These are phyloP conservation scores for Carex pumila DNA, from an alignment of 176 grass and related monocot species.

Conservation along the genomic window DNA sequence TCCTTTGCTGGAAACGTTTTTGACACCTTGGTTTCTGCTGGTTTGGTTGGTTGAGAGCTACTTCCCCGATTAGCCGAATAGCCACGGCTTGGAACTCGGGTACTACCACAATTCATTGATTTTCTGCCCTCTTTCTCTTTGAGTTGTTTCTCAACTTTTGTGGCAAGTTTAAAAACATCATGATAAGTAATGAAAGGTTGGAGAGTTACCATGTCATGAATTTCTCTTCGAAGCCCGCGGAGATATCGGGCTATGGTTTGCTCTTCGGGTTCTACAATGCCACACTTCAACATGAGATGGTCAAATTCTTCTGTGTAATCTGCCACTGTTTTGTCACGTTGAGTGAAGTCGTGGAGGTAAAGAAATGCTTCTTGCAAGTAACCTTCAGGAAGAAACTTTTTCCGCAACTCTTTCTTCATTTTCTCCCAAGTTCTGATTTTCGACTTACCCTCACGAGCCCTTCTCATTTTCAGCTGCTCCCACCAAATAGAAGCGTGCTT, in stretches of 20 bases:
- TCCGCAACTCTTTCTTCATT: too few relatives aligned
- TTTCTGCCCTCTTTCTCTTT: background rate
- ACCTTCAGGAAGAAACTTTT: background rate
- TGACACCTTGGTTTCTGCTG: background rate
- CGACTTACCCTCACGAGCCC: too few relatives aligned
- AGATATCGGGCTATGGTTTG: too few relatives aligned
- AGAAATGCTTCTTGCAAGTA: conserved; percentile 6
- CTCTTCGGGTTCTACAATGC: background rate
- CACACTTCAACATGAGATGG: conserved; percentile 20
- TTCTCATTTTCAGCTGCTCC: too few relatives aligned
- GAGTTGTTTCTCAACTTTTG: background rate
- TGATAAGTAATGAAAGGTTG: conserved; percentile 6
- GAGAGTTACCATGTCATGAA: background rate
- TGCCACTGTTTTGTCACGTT: background rate
- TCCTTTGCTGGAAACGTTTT: background rate
- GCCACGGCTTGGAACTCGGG: background rate
- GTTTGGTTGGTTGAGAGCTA: background rate
- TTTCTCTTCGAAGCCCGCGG: background rate
- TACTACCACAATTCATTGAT: background rate
- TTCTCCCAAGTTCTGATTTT: too few relatives aligned
- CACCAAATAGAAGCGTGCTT: too few relatives aligned
- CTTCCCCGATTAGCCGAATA: too few relatives aligned
- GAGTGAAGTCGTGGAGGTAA: background rate
- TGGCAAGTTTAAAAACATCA: background rate
- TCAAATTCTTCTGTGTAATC: conserved; percentile 11